These are phyloP conservation scores for Phaffomyces thermotolerans DNA, from an alignment of 805 yeast genomes.

Conservation along the genomic window DNA sequence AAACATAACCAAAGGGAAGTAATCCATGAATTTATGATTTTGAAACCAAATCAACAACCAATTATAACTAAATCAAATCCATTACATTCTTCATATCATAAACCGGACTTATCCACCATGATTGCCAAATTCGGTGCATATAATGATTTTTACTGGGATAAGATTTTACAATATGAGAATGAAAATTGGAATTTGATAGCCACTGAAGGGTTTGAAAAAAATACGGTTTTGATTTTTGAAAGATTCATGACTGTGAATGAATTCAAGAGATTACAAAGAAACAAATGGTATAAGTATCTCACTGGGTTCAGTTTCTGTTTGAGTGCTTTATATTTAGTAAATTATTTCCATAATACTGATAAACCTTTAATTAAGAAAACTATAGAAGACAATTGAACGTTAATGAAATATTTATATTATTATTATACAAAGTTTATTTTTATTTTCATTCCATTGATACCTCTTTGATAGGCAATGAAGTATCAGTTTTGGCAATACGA, in stretches of 20 bases:
- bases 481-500: slow-evolving; percentile 20
- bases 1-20: slow-evolving; percentile 1
- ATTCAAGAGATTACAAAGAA: slow-evolving; percentile 1
- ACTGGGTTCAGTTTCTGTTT: background rate
- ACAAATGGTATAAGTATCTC: slow-evolving; percentile 3
- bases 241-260: slow-evolving; percentile 21
- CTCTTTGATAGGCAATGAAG: slow-evolving; percentile 9
- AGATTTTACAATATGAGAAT: slow-evolving; percentile 36
- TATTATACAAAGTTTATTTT: background rate
- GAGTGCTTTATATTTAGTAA: background rate
- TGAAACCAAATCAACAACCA: slow-evolving; percentile 9
- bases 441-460: slow-evolving; percentile 9
- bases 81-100: slow-evolving; percentile 28
- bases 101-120: slow-evolving; percentile 36
- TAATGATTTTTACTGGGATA: slow-evolving; percentile 25
- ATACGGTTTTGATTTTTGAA: slow-evolving; percentile 34
- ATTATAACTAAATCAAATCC: slow-evolving; percentile 31
- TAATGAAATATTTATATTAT: background rate
- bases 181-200: slow-evolving; percentile 42
- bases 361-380: slow-evolving; percentile 6
- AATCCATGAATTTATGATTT: slow-evolving; percentile 20
- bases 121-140: slow-evolving; percentile 35
- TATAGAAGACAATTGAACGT: background rate
- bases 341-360: too few relatives aligned
- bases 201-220: slow-evolving; percentile 31